These are phyloP conservation scores for Lactarius trivialis DNA, from an alignment of 768 basidiomycete genomes.

Conservation along the genomic window DNA sequence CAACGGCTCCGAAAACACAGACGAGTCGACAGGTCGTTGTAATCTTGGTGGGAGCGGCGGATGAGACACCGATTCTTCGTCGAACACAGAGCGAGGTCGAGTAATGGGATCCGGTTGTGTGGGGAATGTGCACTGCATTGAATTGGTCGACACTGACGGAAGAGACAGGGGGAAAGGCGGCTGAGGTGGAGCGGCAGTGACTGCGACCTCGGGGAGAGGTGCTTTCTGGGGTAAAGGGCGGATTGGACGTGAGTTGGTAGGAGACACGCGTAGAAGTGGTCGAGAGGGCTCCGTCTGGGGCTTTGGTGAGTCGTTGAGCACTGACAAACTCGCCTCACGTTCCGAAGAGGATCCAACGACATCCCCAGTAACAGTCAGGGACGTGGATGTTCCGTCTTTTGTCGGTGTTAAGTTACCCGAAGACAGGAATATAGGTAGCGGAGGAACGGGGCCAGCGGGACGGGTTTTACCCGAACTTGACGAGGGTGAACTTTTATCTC, in stretches of 20 bases:
- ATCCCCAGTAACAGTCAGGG: slow-evolving; percentile 8
- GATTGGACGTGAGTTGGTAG: slow-evolving; percentile 17
- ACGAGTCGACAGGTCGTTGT: slow-evolving; percentile 19
- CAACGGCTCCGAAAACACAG: slow-evolving; percentile 24
- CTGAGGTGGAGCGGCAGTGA: not conserved
- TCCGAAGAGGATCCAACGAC: slow-evolving; percentile 1
- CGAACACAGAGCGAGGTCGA: slow-evolving; percentile 20
- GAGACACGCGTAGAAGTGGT: slow-evolving; percentile 9
- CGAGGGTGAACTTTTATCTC: slow-evolving; percentile 13
- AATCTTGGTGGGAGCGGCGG: slow-evolving; percentile 6
- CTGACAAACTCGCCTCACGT: slow-evolving; percentile 2
- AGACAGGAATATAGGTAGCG: slow-evolving; percentile 14
- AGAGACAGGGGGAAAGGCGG: slow-evolving; percentile 10
- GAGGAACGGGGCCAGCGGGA: slow-evolving; percentile 6
- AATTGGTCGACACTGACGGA: not conserved
- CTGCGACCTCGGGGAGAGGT: slow-evolving; percentile 13
- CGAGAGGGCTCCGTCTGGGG: slow-evolving; percentile 6
- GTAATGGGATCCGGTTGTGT: slow-evolving; percentile 17
- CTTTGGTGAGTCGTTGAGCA: slow-evolving; percentile 3
- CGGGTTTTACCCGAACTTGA: slow-evolving; percentile 14
- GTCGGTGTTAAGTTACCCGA: not conserved
- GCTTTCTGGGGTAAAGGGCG: slow-evolving; percentile 16
- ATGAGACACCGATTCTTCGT: slow-evolving; percentile 16
- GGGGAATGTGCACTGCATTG: slow-evolving; percentile 1
- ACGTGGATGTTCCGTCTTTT: slow-evolving; percentile 5